A percentile compares a stretch with the other conserved stretches of the same genome.
These are phyloP conservation scores for Limonium bicolor DNA, from an alignment of 148 eudicot species.

Conservation along the genomic window DNA sequence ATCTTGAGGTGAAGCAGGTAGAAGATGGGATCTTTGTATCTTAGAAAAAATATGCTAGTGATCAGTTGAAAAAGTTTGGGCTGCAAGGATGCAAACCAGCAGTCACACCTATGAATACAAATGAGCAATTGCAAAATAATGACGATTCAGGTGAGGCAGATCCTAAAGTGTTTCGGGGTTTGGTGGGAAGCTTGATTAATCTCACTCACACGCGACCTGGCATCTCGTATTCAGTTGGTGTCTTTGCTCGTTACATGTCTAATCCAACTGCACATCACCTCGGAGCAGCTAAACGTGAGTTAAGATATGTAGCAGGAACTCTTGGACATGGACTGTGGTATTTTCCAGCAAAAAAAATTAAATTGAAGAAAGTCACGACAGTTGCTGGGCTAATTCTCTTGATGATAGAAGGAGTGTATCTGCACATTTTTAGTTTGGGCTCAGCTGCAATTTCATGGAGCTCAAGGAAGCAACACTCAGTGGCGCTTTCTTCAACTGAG, in stretches of 20 bases:
- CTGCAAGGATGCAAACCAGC: background rate
- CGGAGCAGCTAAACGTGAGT: background rate
- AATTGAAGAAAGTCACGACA: slow-evolving; percentile 1
- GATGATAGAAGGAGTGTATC: slow-evolving; percentile 7
- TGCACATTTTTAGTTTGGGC: background rate
- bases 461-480: slow-evolving; percentile 6
- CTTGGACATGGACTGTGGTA: background rate
- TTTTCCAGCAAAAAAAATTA: background rate
- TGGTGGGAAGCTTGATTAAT: background rate
- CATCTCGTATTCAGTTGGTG: background rate
- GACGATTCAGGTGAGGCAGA: background rate
- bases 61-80: background rate
- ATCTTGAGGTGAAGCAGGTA: too few species aligned
- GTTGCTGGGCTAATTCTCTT: slow-evolving; percentile 4
- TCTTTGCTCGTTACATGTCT: too few species aligned
- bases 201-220: background rate
- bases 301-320: background rate
- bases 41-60: too few species aligned
- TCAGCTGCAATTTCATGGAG: slow-evolving; percentile 7
- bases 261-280: background rate
- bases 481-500: slow-evolving; percentile 5
- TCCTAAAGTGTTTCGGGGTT: too few species aligned
- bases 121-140: background rate
- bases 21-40: too few species aligned
- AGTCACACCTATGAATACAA: background rate